A percentile compares a stretch with the other conserved stretches of the same genome.
phyloP scores from a whole-genome alignment of 108 stramenopile species.

The Skeletonema grethae region DNA sequence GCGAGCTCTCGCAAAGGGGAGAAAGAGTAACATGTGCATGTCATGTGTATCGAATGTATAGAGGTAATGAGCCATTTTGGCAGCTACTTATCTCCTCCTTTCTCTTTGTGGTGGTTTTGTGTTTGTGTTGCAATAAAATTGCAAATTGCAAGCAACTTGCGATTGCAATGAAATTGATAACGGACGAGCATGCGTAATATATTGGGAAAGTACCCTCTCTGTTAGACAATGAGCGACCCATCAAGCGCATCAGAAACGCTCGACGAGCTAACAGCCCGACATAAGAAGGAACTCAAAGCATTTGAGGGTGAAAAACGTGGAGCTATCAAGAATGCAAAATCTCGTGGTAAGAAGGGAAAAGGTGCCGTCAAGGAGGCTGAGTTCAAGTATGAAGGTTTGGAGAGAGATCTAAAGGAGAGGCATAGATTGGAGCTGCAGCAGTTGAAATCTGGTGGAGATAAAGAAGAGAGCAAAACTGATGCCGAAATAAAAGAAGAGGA shows the following conservation, averaged over 20 bases:
- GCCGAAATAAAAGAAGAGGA: conserved; percentile 8
- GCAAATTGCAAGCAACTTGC: no score
- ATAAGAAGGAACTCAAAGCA: conserved; percentile 82
- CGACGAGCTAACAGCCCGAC: conserved; percentile 57
- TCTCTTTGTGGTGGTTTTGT: no score
- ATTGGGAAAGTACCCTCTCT: no score
- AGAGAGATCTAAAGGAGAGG: conserved; percentile 47
- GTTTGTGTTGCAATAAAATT: no score
- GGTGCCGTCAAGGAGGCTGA: conserved; percentile 55
- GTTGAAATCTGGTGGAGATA: conserved; percentile 13
- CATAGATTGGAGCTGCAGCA: conserved; percentile 41
- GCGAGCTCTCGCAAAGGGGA: no score
- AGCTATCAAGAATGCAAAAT: conserved; percentile 81
- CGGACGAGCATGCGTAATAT: no score
- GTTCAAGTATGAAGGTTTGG: conserved; percentile 48
- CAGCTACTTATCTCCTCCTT: no score
- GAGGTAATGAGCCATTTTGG: no score
- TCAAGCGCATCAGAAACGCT: conserved; percentile 18
- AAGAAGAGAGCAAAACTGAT: conserved; percentile 3
- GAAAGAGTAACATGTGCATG: no score
- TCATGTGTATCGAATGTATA: no score
- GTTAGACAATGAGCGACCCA: background rate
- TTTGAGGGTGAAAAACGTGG: conserved; percentile 83
- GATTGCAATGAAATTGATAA: no score
- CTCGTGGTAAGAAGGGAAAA: conserved; percentile 74